Evolutionary conservation across 768 basidiomycete genomes (phyloP), one percentile per base, ranked within the genome.

Genomic region (Rossbeevera mucosa): DNA sequence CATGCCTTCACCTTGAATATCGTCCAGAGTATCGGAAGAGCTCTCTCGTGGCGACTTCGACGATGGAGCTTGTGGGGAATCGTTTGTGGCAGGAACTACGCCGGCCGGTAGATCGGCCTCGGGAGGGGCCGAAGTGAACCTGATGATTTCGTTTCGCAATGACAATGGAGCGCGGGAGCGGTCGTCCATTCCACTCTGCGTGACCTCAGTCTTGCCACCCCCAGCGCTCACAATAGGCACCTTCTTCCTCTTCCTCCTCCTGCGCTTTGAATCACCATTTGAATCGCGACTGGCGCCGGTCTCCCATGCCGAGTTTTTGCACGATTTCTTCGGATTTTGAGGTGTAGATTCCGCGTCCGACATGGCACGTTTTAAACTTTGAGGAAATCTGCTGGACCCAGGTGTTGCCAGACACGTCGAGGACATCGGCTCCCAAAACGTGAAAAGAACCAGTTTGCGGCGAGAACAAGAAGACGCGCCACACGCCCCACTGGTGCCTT

Each of bases 221-320:
- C 45, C 53, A 21, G 22, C 12, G 11, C 3, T 47, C 16, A 69
- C 67, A 21, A 69, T 48, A 0, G 68, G 59, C 0, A 54, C 48
- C 52, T 69, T 69, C 58, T 61, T 69, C 44, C 59, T 69, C 54
- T 38, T 67, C 54, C 26, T 69, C 52, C 36, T 69, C 7, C 67
- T 55, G 30, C 62, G 67, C 44, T 55, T 71, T 4, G 50, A 22
- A 24, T 68, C 66, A 22, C 66, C 54, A 47, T 45, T 55, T 20
- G 61, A 47, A 40, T 63, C 64, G 5, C 52, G 63, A 31, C 52
- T 56, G 18, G 44, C 18, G 30, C 25, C 44, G 11, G 64, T 53
- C 33, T 59, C 60, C 29, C 47, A 24, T 7, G 60, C 54, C 2
- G 62, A 42, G 54, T 59, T 52, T 51, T 51, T 58, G 54, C 65